A percentile compares a stretch with the other conserved stretches of the same genome.
Conservation (phyloP, 2,329 filamentous ascomycete species). For the Ceratocystis lukuohia region DNA sequence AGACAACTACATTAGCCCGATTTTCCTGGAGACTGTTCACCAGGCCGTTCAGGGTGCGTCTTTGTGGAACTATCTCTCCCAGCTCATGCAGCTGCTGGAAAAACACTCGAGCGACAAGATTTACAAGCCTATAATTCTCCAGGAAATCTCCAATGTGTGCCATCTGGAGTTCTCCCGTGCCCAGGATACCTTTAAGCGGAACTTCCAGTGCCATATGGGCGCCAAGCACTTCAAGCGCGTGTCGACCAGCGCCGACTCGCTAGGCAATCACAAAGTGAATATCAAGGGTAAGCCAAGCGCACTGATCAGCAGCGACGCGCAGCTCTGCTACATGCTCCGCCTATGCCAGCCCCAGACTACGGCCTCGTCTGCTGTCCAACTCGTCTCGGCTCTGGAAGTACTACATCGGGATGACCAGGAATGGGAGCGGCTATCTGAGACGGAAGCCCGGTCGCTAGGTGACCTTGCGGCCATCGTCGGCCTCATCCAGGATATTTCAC, state of each 20-base stretch:
- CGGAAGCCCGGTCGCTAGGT: conserved; percentile 27
- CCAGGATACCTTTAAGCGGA: conserved; percentile 30
- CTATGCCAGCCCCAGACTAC: conserved; percentile 31
- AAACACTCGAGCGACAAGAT: conserved; percentile 23
- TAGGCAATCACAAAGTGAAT: conserved; percentile 27
- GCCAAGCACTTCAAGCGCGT: conserved; percentile 32
- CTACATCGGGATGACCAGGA: conserved; percentile 28
- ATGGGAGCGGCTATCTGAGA: conserved; percentile 26
- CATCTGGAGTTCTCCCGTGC: conserved; percentile 32
- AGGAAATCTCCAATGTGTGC: conserved; percentile 35
- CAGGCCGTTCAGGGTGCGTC: conserved; percentile 27
- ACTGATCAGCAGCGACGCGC: conserved; percentile 28
- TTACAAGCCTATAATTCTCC: conserved; percentile 28
- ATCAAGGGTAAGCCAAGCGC: conserved; percentile 32
- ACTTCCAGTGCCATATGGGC: conserved; percentile 28
- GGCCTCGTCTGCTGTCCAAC: conserved; percentile 33
- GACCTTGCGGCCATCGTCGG: conserved; percentile 29
- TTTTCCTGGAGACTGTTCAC: conserved; percentile 32
- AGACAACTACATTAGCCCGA: conserved; percentile 31
- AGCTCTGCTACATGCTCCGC: conserved; percentile 31
- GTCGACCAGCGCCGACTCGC: conserved; percentile 27
- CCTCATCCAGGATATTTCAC: conserved; percentile 31
- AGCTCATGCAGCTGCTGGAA: conserved; percentile 28
- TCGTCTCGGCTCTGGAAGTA: conserved; percentile 31
- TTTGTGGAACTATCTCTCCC: conserved; percentile 31